These are phyloP conservation scores for Chaetomium strumarium DNA, from an alignment of 2,329 filamentous ascomycete genomes.

Conservation along the genomic window DNA sequence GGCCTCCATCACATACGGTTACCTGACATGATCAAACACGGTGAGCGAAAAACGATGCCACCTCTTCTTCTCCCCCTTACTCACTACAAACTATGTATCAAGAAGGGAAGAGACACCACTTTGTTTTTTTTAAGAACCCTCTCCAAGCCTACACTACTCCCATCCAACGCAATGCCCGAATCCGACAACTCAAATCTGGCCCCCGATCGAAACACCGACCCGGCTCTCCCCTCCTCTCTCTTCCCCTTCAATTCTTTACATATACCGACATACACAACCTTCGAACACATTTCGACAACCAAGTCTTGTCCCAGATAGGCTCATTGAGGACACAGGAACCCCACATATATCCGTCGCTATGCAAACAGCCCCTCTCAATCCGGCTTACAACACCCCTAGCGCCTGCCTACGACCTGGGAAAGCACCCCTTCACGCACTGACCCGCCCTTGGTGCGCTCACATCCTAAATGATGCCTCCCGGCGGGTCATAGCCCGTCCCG, in stretches of 20 bases:
- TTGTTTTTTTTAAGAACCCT: too few species aligned
- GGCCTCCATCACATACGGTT: too few species aligned
- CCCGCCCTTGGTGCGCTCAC: not conserved
- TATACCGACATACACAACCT: not conserved
- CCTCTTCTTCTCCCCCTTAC: too few species aligned
- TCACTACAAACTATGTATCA: too few species aligned
- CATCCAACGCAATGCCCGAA: too few species aligned
- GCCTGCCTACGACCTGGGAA: not conserved
- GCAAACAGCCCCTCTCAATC: not conserved
- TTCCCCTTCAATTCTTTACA: not conserved
- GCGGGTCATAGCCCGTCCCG: constrained; percentile 48
- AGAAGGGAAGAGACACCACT: too few species aligned
- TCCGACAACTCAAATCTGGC: not conserved
- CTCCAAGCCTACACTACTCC: too few species aligned
- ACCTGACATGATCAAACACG: too few species aligned
- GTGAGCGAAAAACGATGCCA: too few species aligned
- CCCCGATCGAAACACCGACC: not conserved
- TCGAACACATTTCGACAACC: not conserved
- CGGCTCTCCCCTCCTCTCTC: not conserved
- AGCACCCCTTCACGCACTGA: not conserved
- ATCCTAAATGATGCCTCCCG: constrained; percentile 52
- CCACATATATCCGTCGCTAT: too few species aligned
- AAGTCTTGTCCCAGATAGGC: too few species aligned
- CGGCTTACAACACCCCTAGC: not conserved
- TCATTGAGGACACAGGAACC: too few species aligned